Evolutionary conservation across 2,329 filamentous ascomycete genomes (phyloP).

Genomic region (Microsporum ferrugineum): DNA sequence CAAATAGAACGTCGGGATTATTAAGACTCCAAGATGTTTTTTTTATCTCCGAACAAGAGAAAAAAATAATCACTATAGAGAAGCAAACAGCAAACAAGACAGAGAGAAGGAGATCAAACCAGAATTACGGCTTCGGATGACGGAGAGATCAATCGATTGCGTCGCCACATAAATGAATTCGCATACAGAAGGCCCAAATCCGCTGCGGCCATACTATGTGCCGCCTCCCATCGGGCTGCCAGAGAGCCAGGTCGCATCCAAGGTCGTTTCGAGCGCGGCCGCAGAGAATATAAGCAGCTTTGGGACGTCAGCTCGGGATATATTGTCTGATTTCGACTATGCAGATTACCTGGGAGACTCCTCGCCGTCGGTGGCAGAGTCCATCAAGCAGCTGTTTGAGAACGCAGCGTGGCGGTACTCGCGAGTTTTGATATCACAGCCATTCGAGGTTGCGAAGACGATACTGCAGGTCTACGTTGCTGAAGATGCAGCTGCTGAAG

Average conservation of each 20-base stretch:
- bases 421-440: constrained; percentile 78
- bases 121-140: neutral
- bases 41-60: neutral
- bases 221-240: constrained; percentile 55
- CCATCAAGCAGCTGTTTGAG: constrained; percentile 65
- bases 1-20: neutral
- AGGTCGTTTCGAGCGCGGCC: constrained; percentile 27
- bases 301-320: constrained; percentile 60
- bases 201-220: constrained; percentile 49
- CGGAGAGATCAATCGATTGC: neutral
- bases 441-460: constrained; percentile 94
- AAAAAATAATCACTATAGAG: constrained; percentile 9
- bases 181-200: constrained; percentile 44
- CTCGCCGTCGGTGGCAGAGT: constrained; percentile 63
- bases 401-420: constrained; percentile 86
- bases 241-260: constrained; percentile 28
- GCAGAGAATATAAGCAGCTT: constrained; percentile 41
- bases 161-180: constrained; percentile 31
- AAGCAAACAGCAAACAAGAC: constrained; percentile 13
- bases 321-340: constrained; percentile 85
- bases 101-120: constrained; percentile 13
- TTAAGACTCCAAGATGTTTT: neutral
- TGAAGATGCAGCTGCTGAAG: constrained; percentile 26
- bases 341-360: constrained; percentile 70
- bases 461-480: constrained; percentile 65